Evolutionary conservation across 108 stramenopile genomes (phyloP).

Genomic region (Skeletonema grethae): DNA sequence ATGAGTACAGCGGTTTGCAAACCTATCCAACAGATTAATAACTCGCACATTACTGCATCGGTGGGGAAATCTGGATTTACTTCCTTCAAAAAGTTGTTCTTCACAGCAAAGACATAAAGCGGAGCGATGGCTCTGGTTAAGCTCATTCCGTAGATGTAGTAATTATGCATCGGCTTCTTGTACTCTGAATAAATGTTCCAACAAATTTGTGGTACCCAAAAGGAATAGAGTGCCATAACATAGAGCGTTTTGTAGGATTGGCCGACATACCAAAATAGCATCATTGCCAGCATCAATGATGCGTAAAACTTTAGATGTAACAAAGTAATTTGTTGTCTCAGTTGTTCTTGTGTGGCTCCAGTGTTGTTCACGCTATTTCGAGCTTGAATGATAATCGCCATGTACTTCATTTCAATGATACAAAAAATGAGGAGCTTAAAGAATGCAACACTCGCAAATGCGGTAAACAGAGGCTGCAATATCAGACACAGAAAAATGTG

Average conservation of each 20-base stretch:
- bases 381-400: slow-evolving; percentile 88
- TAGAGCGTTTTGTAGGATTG: slow-evolving; percentile 58
- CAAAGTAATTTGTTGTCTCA: slow-evolving; percentile 78
- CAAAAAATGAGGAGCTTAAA: slow-evolving; percentile 95
- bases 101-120: slow-evolving; percentile 89
- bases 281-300: slow-evolving; percentile 70
- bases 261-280: slow-evolving; percentile 70
- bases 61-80: slow-evolving; percentile 73
- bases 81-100: slow-evolving; percentile 87
- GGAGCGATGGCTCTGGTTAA: slow-evolving; percentile 84
- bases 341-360: slow-evolving; percentile 58
- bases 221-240: slow-evolving; percentile 84
- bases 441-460: slow-evolving; percentile 92
- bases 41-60: slow-evolving; percentile 62
- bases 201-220: slow-evolving; percentile 98
- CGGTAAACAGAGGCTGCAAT: slow-evolving; percentile 84
- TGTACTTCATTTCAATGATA: slow-evolving; percentile 95
- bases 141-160: slow-evolving; percentile 90
- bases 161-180: slow-evolving; percentile 76
- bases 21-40: slow-evolving; percentile 84
- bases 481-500: slow-evolving; percentile 88
- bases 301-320: slow-evolving; percentile 91
- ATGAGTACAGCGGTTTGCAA: slow-evolving; percentile 83
- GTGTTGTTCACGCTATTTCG: slow-evolving; percentile 68
- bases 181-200: slow-evolving; percentile 83